These are phyloP conservation scores for Candida alai DNA, from an alignment of 805 yeast genomes.

Conservation along the genomic window DNA sequence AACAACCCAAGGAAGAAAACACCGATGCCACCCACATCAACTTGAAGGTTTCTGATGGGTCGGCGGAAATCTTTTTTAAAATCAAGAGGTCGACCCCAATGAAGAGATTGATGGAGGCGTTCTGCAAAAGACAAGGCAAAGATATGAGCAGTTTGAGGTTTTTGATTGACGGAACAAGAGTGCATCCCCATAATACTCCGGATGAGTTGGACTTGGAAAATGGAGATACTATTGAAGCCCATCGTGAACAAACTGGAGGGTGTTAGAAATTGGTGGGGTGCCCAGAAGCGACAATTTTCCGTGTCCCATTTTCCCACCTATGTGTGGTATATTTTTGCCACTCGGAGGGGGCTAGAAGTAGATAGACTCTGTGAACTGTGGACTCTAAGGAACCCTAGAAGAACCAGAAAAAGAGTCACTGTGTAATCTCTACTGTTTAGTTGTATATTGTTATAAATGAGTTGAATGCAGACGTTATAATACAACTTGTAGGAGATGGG, in stretches of 20 bases:
- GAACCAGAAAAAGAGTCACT: too few species aligned
- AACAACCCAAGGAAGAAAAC: constrained; percentile 43
- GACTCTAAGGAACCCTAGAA: too few species aligned
- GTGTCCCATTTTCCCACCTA: too few species aligned
- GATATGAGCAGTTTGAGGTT: constrained; percentile 78
- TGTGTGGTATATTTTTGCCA: too few species aligned
- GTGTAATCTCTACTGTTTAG: too few species aligned
- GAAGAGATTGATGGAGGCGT: constrained; percentile 94
- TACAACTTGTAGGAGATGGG: too few species aligned
- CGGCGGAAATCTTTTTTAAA: constrained; percentile 92
- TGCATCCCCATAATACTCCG: constrained; percentile 86
- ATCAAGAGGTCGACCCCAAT: constrained; percentile 90
- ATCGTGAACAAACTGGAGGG: constrained; percentile 88
- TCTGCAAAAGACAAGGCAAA: constrained; percentile 96
- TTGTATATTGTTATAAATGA: too few species aligned
- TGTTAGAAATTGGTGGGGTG: too few species aligned
- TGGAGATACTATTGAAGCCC: constrained; percentile 95
- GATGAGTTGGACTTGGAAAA: constrained; percentile 91
- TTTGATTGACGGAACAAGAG: constrained; percentile 89
- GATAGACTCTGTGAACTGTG: too few species aligned
- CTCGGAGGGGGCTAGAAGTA: too few species aligned
- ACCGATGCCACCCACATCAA: constrained; percentile 62
- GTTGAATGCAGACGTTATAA: too few species aligned
- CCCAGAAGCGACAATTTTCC: too few species aligned
- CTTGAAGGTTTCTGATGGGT: constrained; percentile 90